Evolutionary conservation across 805 yeast genomes (phyloP), one percentile per base, ranked within the genome.

Genomic region (Zygotorulaspora chibaensis): DNA sequence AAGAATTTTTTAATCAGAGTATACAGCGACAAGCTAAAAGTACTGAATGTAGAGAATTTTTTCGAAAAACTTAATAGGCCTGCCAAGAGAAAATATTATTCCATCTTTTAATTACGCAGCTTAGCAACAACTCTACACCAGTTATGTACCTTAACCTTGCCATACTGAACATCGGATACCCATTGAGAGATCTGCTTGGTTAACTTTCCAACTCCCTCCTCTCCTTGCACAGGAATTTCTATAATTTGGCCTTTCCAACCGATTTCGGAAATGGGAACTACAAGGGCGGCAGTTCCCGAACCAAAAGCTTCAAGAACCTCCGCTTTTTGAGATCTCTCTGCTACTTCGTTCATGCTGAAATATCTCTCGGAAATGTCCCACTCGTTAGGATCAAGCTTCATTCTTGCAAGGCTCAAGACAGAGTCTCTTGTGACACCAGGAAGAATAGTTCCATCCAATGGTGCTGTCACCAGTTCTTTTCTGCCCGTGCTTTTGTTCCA

Each of bases 381-480:
- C 66, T 87, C 90, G 36, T 75, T 71, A 45, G 83, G 72, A 56
- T 81, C 79, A 54, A 91, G 78, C 61, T 81, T 83, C 57, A 79
- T 84, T 68, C 86, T 83, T 42, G 93, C 86, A 51, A 91, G 75
- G 34, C 75, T 71, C 56, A 91, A 73, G 47, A 91, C 76, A 11
- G 97, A 88, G 65, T 86, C 95, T 72, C 99, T 83, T 42, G 96
- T 89, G 60, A 91, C 95, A 74, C 99, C 99, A 67, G 87, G 96
- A 60, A 91, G 79, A 61, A 91, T 91, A 52, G 96, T 91, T 56
- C 99, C 99, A 62, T 93, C 98, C 56, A 93, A 75, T 50, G 99
- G 98, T 53, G 96, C 96, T 52, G 99, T 91, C 38, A 80, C 95
- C 55, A 91, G 77, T 72, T 91, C 98, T 63, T 85, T 86, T 70